A percentile compares a stretch with the other conserved stretches of the same genome.
Evolutionary conservation across 305 asterid genomes (phyloP).

Genomic region (Solanum hybrid): DNA sequence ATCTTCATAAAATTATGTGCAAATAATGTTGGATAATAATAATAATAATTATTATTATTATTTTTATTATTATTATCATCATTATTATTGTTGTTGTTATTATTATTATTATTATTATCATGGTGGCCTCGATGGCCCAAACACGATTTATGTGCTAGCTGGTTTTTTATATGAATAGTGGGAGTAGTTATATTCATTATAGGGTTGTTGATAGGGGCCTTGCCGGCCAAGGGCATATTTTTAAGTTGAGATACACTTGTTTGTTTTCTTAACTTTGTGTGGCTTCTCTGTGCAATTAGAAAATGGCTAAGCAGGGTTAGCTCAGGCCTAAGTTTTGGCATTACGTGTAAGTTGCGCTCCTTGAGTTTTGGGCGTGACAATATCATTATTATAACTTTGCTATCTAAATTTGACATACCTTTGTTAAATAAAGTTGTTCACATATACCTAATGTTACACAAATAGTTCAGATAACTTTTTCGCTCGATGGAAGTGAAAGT

Average conservation of each 20-base stretch:
- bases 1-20: too few relatives aligned
- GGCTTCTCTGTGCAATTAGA: neutral
- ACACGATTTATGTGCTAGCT: too few relatives aligned
- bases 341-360: too few relatives aligned
- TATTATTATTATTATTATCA: too few relatives aligned
- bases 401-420: neutral
- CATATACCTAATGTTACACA: neutral
- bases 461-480: too few relatives aligned
- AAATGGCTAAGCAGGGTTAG: neutral
- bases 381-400: neutral
- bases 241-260: neutral
- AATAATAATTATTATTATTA: too few relatives aligned
- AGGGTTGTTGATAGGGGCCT: neutral
- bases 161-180: neutral
- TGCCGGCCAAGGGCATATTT: neutral
- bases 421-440: neutral
- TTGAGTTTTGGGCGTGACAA: neutral
- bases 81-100: too few relatives aligned
- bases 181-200: neutral
- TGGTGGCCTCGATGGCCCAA: neutral
- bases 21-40: too few relatives aligned
- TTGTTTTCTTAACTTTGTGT: neutral
- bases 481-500: neutral
- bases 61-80: too few relatives aligned
- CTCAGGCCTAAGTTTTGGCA: neutral